phyloP scores from a whole-genome alignment of 805 yeast genomes.

The Hanseniaspora lachancei region DNA sequence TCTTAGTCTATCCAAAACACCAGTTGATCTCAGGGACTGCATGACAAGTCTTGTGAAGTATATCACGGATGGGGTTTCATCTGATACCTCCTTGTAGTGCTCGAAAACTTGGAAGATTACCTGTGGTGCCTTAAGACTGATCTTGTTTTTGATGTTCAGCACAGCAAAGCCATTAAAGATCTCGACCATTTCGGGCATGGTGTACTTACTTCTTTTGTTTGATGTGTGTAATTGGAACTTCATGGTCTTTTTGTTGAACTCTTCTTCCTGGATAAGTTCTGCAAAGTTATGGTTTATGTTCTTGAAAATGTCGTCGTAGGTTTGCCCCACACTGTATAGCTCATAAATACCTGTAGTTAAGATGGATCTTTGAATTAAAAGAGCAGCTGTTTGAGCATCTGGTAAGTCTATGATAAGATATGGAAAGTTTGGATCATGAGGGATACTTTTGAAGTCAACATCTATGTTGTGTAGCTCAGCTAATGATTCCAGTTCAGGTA shows the following conservation, averaged over 20 bases:
- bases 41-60: conserved; percentile 70
- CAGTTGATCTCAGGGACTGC: conserved; percentile 45
- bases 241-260: conserved; percentile 27
- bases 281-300: neutral
- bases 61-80: conserved; percentile 37
- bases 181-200: conserved; percentile 34
- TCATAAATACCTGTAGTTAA: conserved; percentile 69
- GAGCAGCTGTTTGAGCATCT: conserved; percentile 52
- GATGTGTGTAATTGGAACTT: conserved; percentile 66
- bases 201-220: conserved; percentile 45
- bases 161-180: conserved; percentile 62
- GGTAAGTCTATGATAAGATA: conserved; percentile 56
- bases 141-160: conserved; percentile 62
- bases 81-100: conserved; percentile 44
- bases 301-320: neutral
- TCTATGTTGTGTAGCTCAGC: conserved; percentile 49
- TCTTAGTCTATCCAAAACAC: conserved; percentile 56
- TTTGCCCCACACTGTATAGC: conserved; percentile 23
- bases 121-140: conserved; percentile 65
- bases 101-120: conserved; percentile 61
- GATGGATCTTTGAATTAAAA: conserved; percentile 53
- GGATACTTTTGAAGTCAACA: conserved; percentile 40
- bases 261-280: neutral
- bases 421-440: conserved; percentile 50
- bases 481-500: conserved; percentile 71